Conservation (phyloP, 768 basidiomycete genomes). For the Asterophora parasitica region DNA sequence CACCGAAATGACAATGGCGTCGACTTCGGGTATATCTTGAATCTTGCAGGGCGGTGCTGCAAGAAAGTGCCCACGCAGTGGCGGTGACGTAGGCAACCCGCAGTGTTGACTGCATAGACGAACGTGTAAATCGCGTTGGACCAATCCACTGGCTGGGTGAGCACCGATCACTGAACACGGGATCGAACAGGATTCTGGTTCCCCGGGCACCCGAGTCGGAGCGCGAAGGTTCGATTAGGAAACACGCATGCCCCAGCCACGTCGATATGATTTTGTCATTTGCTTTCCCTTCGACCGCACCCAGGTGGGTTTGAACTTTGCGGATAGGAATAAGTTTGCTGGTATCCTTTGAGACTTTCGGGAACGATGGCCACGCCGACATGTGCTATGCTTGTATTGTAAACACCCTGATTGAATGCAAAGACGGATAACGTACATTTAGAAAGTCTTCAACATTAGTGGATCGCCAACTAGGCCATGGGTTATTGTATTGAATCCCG, state of each 20-base stretch:
- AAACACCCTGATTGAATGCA: not conserved
- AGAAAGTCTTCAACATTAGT: slow-evolving; percentile 12
- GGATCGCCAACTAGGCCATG: slow-evolving; percentile 25
- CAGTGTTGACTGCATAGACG: slow-evolving; percentile 16
- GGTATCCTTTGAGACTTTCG: slow-evolving; percentile 12
- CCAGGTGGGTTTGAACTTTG: slow-evolving; percentile 39
- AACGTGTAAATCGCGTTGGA: slow-evolving; percentile 45
- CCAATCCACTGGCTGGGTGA: slow-evolving; percentile 41
- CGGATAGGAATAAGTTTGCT: slow-evolving; percentile 25
- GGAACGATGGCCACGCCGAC: not conserved
- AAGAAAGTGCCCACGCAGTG: not conserved
- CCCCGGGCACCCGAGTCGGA: slow-evolving; percentile 27
- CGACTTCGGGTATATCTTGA: slow-evolving; percentile 55
- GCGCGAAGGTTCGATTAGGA: slow-evolving; percentile 43
- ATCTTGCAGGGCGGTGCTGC: slow-evolving; percentile 45
- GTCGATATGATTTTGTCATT: slow-evolving; percentile 42
- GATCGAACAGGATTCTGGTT: slow-evolving; percentile 47
- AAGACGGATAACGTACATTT: slow-evolving; percentile 4
- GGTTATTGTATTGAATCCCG: slow-evolving; percentile 24
- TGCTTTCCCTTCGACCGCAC: slow-evolving; percentile 19
- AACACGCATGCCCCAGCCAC: slow-evolving; percentile 54
- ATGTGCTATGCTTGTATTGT: not conserved
- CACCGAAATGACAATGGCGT: slow-evolving; percentile 60
- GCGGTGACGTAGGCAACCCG: not conserved
- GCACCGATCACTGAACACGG: slow-evolving; percentile 49